Base-by-base conservation (phyloP, 2,329 filamentous ascomycete genomes). In the Teratosphaeria epicoccoides region DNA sequence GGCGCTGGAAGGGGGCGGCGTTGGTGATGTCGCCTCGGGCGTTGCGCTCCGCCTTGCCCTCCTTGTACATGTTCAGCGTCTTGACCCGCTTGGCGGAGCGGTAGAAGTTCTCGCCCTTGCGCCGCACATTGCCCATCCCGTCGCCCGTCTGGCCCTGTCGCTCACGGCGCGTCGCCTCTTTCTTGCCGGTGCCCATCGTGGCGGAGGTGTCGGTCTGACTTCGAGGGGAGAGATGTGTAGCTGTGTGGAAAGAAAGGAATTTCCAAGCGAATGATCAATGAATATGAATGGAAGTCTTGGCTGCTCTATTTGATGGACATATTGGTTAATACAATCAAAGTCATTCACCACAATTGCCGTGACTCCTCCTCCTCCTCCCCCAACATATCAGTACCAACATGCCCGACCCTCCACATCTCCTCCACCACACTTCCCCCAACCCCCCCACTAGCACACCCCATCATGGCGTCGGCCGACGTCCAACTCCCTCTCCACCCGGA, bases 31-130 rank as follows among this genome's bases (percentile, higher is more conserved):
- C 83, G 64, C 93, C 93, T 11, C 79, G 74, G 47, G 87, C 83
- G 66, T 97, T 94, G 59, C 88, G 81, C 70, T 85, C 81, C 10
- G 88, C 81, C 66, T 85, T 88, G 59, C 88, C 88, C 65, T 90
- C 87, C 69, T 93, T 96, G 70, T 87, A 85, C 77, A 94, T 91
- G 68, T 91, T 94, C 68, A 97, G 73, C 57, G 79, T 80, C 76
- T 91, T 94, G 61, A 95, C 79, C 73, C 88, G 89, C 75, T 96
- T 96, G 63, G 87, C 46, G 14, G 72, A 71, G 62, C 77, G 83
- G 76, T 97, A 97, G 75, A 97, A 98, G 76, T 97, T 97, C 78
- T 97, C 91, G 73, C 93, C 93, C 75, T 98, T 98, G 63, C 83
- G 78, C 65, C 84, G 88, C 66, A 97, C 87, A 74, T 97, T 97